Evolutionary conservation across 257 asterid species (phyloP).

Genomic region (Nicotiana noctiflora): DNA sequence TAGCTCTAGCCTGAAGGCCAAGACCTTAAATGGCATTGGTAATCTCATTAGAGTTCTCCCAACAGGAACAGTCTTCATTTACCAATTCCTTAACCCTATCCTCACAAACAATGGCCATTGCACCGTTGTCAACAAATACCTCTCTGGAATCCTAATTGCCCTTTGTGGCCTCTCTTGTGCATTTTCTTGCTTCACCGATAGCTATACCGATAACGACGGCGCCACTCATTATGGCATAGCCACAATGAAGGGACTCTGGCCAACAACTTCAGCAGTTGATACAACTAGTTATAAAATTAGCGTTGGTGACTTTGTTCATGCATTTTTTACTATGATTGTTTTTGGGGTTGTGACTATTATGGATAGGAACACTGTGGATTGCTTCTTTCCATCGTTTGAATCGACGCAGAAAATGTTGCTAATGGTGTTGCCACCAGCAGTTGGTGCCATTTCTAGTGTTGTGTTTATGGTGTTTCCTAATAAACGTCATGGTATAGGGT

Average conservation of each 20-base stretch:
- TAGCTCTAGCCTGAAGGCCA: slow-evolving; percentile 15
- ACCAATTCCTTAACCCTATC: slow-evolving; percentile 74
- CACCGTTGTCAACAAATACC: slow-evolving; percentile 38
- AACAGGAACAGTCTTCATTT: slow-evolving; percentile 55
- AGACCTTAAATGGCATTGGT: slow-evolving; percentile 47
- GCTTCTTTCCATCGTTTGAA: slow-evolving; percentile 65
- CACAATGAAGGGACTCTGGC: slow-evolving; percentile 70
- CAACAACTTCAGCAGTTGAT: slow-evolving; percentile 26
- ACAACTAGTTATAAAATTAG: slow-evolving; percentile 39
- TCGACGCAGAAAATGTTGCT: slow-evolving; percentile 40
- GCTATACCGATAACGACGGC: slow-evolving; percentile 55
- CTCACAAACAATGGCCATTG: slow-evolving; percentile 76
- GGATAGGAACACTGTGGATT: slow-evolving; percentile 53
- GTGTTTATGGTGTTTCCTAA: slow-evolving; percentile 54
- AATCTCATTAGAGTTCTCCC: slow-evolving; percentile 70
- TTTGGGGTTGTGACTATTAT: slow-evolving; percentile 52
- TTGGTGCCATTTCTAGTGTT: slow-evolving; percentile 46
- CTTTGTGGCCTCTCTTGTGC: slow-evolving; percentile 51
- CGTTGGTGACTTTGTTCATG: slow-evolving; percentile 63
- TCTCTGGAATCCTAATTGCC: slow-evolving; percentile 36
- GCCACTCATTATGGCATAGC: slow-evolving; percentile 51
- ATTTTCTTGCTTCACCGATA: slow-evolving; percentile 73
- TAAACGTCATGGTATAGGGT: slow-evolving; percentile 72
- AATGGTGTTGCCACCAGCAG: slow-evolving; percentile 56
- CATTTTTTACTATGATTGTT: slow-evolving; percentile 40